Evolutionary conservation across 352 stramenopile species (phyloP), one percentile per base, ranked within the genome.

Genomic region (Phytophthora constricta): DNA sequence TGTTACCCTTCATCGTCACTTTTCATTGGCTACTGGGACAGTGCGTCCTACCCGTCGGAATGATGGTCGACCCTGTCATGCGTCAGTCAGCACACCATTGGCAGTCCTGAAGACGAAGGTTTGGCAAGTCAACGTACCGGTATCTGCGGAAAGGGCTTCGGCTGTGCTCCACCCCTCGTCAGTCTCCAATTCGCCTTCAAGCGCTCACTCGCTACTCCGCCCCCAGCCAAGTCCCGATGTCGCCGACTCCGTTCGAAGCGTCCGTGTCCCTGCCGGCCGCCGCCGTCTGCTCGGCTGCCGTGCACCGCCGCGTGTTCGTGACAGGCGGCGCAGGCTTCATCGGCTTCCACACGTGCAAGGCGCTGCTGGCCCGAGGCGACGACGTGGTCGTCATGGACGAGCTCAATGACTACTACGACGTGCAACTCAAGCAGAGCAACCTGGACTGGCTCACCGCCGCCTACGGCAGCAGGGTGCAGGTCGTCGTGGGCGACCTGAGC

Each of bases 391-490:
- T 98, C 49, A 83, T 99, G 22, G 98, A 99, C 70, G 97, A 99
- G 82, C 82, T 99, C 53, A 99, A 99, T 73, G 95, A 99, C 72
- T 99, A 99, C 79, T 99, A 99, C 76, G 96, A 99, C 73, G 90
- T 98, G n/a, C 68, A 76, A 52, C 93, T 98, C 65, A 99, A 99
- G 84, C 86, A 98, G 64, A 82, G 73, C 53, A 99, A 99, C 78
- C 79, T 99, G 4, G 76, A 89, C 56, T 81, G 87, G 46, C 87
- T 99, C 14, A 70, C 78, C 4, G 64, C 74, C 20, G 80, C 53
- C 14, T 95, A 81, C 70, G 53, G 59, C 9, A 75, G 84, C 27
- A 80, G 84, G 54, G 87, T 97, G 26, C 64, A 57, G 0, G 79
- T 98, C 28, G 92, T 91, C 72, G 80, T 94, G 26, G 96, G 94